Conservation (phyloP, 1,284 basidiomycete species). For the Rhodotorula sp. region DNA sequence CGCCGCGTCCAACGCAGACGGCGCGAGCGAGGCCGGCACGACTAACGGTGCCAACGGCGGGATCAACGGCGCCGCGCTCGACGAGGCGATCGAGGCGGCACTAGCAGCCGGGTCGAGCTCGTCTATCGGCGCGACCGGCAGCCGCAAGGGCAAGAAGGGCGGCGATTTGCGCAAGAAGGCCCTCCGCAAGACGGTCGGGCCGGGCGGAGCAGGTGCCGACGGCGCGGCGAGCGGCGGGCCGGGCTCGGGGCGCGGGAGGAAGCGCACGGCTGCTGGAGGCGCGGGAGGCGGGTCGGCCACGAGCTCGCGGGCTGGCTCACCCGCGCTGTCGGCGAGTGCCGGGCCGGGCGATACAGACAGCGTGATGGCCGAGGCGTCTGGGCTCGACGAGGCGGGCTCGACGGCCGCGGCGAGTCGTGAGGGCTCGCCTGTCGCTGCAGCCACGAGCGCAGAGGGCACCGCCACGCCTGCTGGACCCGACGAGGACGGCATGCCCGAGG, state of each 20-base stretch:
- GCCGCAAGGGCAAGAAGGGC: constrained; percentile 55
- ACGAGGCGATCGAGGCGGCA: constrained; percentile 20
- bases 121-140: neutral
- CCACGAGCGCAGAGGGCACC: constrained; percentile 26
- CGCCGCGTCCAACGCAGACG: constrained; percentile 55
- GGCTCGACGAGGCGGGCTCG: neutral
- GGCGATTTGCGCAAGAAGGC: constrained; percentile 75
- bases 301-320: constrained; percentile 37
- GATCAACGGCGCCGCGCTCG: constrained; percentile 40
- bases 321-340: neutral
- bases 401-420: constrained; percentile 19
- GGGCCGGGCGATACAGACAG: constrained; percentile 14
- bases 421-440: constrained; percentile 1
- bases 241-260: constrained; percentile 4
- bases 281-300: constrained; percentile 34
- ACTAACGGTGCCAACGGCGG: constrained; percentile 46
- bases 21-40: constrained; percentile 63
- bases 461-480: constrained; percentile 2
- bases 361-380: constrained; percentile 15
- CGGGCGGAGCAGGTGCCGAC: neutral
- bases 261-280: constrained; percentile 10
- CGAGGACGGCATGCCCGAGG: constrained; percentile 36
- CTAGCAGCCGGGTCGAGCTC: constrained; percentile 10
- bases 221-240: constrained; percentile 7
- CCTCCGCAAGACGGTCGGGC: constrained; percentile 57